Evolutionary conservation across 345 rosid genomes (phyloP).

Genomic region (Bretschneidera sinensis): DNA sequence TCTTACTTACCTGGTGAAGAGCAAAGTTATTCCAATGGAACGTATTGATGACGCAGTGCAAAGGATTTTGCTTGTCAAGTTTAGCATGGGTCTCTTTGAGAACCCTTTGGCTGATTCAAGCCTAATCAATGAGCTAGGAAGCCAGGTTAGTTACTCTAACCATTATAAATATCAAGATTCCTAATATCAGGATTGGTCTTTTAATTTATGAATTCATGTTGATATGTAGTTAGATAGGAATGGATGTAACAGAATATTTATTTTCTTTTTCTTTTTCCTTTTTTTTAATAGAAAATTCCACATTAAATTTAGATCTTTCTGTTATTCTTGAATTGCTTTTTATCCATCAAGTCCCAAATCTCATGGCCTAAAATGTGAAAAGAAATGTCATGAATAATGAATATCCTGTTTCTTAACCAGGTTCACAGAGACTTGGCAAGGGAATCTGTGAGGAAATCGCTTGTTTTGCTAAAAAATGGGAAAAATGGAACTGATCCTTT

Average conservation of each 20-base stretch:
- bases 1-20: slow-evolving; percentile 57
- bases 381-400: slow-evolving; percentile 10
- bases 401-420: slow-evolving; percentile 29
- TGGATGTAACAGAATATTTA: too few species aligned
- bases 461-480: slow-evolving; percentile 89
- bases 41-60: slow-evolving; percentile 89
- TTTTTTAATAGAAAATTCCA: neutral
- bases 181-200: neutral
- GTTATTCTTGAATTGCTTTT: neutral
- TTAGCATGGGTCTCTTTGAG: slow-evolving; percentile 90
- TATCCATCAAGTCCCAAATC: too few species aligned
- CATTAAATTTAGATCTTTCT: neutral
- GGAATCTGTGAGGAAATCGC: slow-evolving; percentile 95
- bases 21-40: slow-evolving; percentile 53
- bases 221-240: too few species aligned
- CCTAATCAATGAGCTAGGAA: slow-evolving; percentile 71
- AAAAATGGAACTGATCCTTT: slow-evolving; percentile 48
- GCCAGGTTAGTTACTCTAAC: slow-evolving; percentile 48
- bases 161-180: neutral
- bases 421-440: slow-evolving; percentile 90
- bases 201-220: slow-evolving; percentile 1
- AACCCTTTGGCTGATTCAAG: slow-evolving; percentile 81
- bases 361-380: neutral
- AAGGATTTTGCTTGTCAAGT: slow-evolving; percentile 78
- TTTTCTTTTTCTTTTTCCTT: too few species aligned